Evolutionary conservation across 2,329 filamentous ascomycete genomes (phyloP).

Genomic region (Trichoderma asperellum): DNA sequence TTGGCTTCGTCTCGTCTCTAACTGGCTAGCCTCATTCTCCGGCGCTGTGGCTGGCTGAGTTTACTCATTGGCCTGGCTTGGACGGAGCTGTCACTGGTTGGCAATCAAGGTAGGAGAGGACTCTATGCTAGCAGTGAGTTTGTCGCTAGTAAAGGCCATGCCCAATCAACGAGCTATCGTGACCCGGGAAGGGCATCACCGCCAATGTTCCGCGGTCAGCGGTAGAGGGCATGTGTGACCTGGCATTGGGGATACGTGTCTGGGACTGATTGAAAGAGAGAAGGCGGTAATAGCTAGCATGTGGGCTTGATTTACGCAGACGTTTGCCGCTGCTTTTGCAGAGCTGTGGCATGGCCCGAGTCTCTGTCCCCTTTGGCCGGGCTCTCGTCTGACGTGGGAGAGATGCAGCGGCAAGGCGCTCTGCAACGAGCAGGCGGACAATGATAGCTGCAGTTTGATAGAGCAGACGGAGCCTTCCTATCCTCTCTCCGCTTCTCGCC

Average conservation of each 20-base stretch:
- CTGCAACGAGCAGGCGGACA: slow-evolving; percentile 1
- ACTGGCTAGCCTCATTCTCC: not conserved
- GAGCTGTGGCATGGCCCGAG: not conserved
- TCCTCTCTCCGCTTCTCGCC: slow-evolving; percentile 12
- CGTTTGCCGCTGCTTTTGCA: not conserved
- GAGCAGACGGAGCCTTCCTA: not conserved
- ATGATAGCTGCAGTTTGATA: not conserved
- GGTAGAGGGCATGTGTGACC: not conserved
- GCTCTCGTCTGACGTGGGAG: not conserved
- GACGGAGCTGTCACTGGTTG: not conserved
- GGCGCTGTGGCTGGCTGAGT: not conserved
- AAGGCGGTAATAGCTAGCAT: not conserved
- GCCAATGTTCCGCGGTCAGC: not conserved
- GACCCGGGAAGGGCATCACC: slow-evolving; percentile 15
- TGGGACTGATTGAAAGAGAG: slow-evolving; percentile 16
- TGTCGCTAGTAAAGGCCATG: not conserved
- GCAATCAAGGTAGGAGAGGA: not conserved
- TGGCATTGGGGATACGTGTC: slow-evolving; percentile 4
- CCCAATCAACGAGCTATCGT: not conserved
- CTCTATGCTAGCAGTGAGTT: not conserved
- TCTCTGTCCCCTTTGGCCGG: not conserved
- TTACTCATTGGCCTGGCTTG: not conserved
- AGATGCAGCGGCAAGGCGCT: not conserved
- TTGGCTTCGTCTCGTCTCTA: not conserved
- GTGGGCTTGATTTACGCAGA: not conserved